A percentile compares a stretch with the other conserved stretches of the same genome.
Evolutionary conservation across 768 basidiomycete species (phyloP).

Genomic region (Termitomyces titanicus): DNA sequence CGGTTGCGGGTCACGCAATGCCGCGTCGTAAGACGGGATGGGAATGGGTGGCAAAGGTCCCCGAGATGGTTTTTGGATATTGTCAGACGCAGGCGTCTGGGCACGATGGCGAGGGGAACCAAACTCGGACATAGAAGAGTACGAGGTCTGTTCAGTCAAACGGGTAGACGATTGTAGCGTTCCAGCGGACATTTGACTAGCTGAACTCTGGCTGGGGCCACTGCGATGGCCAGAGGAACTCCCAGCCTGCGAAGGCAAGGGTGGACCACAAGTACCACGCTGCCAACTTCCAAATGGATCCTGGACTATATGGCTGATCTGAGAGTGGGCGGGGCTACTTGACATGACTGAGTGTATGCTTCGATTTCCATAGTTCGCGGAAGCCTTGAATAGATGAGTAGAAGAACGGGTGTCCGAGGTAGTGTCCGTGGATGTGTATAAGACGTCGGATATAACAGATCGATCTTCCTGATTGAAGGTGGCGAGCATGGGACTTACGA

Average conservation of each 20-base stretch:
- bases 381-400: neutral
- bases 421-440: constrained; percentile 1
- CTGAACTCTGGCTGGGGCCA: neutral
- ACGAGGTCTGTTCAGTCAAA: neutral
- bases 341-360: constrained; percentile 4
- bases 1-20: constrained; percentile 5
- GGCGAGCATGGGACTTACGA: constrained; percentile 10
- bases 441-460: neutral
- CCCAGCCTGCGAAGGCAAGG: neutral
- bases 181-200: neutral
- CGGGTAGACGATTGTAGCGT: neutral
- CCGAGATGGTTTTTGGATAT: constrained; percentile 9
- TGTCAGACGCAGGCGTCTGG: neutral
- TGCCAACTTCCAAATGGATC: neutral
- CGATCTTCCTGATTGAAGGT: constrained; percentile 5
- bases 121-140: neutral
- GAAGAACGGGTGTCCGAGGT: constrained; percentile 6
- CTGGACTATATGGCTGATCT: neutral
- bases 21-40: constrained; percentile 14
- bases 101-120: neutral
- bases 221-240: neutral
- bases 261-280: neutral
- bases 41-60: constrained; percentile 16
- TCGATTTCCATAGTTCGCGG: constrained; percentile 1
- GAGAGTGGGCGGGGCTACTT: neutral